Conservation (phyloP, 768 basidiomycete species). For the Lactarius vividus region DNA sequence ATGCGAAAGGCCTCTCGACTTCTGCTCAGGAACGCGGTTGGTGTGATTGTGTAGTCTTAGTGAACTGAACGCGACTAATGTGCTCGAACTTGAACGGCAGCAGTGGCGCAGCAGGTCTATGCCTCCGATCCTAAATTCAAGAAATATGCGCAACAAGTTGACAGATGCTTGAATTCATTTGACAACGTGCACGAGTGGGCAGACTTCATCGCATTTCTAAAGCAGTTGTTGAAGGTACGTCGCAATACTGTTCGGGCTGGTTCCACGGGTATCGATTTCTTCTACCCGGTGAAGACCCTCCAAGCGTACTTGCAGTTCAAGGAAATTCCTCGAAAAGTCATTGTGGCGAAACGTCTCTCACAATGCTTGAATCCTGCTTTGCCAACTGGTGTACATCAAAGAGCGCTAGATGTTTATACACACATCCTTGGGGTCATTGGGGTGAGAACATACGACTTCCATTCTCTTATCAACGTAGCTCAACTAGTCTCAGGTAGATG, state of each 20-base stretch:
- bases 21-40: slow-evolving; percentile 51
- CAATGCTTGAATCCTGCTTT: slow-evolving; percentile 98
- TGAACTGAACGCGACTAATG: slow-evolving; percentile 5
- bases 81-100: slow-evolving; percentile 33
- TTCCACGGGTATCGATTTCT: background rate
- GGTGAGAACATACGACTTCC: slow-evolving; percentile 47
- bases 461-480: background rate
- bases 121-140: slow-evolving; percentile 89
- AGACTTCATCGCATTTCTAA: slow-evolving; percentile 96
- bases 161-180: slow-evolving; percentile 88
- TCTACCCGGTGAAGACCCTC: slow-evolving; percentile 58
- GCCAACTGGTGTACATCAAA: slow-evolving; percentile 94
- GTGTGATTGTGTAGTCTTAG: slow-evolving; percentile 29
- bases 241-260: slow-evolving; percentile 10
- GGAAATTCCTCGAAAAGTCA: slow-evolving; percentile 91
- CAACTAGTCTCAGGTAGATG: slow-evolving; percentile 60
- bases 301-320: slow-evolving; percentile 93
- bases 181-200: slow-evolving; percentile 99
- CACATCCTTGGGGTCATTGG: slow-evolving; percentile 91
- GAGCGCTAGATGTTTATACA: slow-evolving; percentile 91
- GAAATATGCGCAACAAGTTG: slow-evolving; percentile 90
- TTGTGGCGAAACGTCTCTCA: slow-evolving; percentile 90
- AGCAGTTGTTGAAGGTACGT: slow-evolving; percentile 83
- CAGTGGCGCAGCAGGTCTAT: slow-evolving; percentile 52
- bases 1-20: slow-evolving; percentile 29